Evolutionary conservation across 768 basidiomycete genomes (phyloP).

Genomic region (Cystobasidium ongulense): DNA sequence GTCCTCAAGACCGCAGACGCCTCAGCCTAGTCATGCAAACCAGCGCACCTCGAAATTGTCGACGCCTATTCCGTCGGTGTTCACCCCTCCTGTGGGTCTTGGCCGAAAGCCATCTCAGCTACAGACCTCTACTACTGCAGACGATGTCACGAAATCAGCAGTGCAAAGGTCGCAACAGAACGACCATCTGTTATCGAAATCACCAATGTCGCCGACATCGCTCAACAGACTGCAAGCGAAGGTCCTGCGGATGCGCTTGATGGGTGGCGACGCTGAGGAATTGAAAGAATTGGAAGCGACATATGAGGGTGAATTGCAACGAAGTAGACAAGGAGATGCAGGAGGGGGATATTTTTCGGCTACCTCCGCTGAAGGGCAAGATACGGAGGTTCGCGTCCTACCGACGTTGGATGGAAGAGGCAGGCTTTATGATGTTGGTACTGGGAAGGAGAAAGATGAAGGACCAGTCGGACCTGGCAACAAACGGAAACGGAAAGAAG

Average conservation of each 20-base stretch:
- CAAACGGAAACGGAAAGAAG: constrained; percentile 62
- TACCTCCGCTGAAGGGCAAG: constrained; percentile 4
- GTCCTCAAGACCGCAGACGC: not conserved
- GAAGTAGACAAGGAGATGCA: constrained; percentile 21
- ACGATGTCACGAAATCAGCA: not conserved
- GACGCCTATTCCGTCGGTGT: constrained; percentile 83
- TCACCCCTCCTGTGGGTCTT: constrained; percentile 57
- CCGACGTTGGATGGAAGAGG: constrained; percentile 81
- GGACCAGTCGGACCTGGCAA: constrained; percentile 54
- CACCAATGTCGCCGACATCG: constrained; percentile 49
- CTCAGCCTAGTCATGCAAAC: not conserved
- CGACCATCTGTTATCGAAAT: constrained; percentile 38
- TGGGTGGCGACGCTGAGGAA: constrained; percentile 66
- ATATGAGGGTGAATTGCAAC: constrained; percentile 61
- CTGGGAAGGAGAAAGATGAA: constrained; percentile 51
- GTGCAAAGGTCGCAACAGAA: constrained; percentile 36
- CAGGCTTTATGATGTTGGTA: constrained; percentile 79
- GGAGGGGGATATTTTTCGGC: constrained; percentile 5
- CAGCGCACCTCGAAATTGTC: constrained; percentile 39
- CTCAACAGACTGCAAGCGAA: constrained; percentile 88
- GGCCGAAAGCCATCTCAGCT: constrained; percentile 20
- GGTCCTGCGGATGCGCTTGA: constrained; percentile 81
- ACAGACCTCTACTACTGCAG: not conserved
- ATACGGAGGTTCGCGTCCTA: constrained; percentile 67
- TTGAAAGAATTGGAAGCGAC: constrained; percentile 58